A percentile compares a stretch with the other conserved stretches of the same genome.
phyloP scores from a whole-genome alignment of 1,284 basidiomycete species.

The Fistulina hepatica region DNA sequence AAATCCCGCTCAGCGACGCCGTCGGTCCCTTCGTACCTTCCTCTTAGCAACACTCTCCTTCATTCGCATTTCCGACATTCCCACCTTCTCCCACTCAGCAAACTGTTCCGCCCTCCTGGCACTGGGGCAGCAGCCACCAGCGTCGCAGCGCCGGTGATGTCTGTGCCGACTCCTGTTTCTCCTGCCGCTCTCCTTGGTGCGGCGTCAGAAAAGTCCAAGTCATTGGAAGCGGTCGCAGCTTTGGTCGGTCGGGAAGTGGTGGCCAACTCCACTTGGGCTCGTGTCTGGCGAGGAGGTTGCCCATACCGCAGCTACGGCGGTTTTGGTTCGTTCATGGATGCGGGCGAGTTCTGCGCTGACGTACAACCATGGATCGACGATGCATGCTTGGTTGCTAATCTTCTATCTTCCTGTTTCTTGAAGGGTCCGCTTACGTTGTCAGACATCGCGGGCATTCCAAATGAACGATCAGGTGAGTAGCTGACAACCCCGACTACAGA shows the following conservation, averaged over 20 bases:
- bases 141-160: slow-evolving; percentile 30
- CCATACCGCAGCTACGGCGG: too few relatives aligned
- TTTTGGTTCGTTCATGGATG: slow-evolving; percentile 25
- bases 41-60: slow-evolving; percentile 52
- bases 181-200: slow-evolving; percentile 55
- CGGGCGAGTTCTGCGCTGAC: too few relatives aligned
- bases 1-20: slow-evolving; percentile 55
- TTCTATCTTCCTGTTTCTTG: too few relatives aligned
- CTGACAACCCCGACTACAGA: too few relatives aligned
- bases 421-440: too few relatives aligned
- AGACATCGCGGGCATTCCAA: too few relatives aligned
- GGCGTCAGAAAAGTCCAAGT: slow-evolving; percentile 48
- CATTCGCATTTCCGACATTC: slow-evolving; percentile 55
- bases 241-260: slow-evolving; percentile 54
- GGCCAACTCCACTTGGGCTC: slow-evolving; percentile 56
- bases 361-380: too few relatives aligned
- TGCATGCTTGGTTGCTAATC: too few relatives aligned
- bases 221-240: slow-evolving; percentile 51
- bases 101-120: slow-evolving; percentile 44
- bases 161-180: slow-evolving; percentile 68
- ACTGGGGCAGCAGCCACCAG: slow-evolving; percentile 33
- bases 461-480: too few relatives aligned
- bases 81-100: slow-evolving; percentile 45
- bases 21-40: slow-evolving; percentile 48
- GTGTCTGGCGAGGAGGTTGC: slow-evolving; percentile 38